phyloP scores from a whole-genome alignment of 768 basidiomycete genomes.

The Mycena galericulata region DNA sequence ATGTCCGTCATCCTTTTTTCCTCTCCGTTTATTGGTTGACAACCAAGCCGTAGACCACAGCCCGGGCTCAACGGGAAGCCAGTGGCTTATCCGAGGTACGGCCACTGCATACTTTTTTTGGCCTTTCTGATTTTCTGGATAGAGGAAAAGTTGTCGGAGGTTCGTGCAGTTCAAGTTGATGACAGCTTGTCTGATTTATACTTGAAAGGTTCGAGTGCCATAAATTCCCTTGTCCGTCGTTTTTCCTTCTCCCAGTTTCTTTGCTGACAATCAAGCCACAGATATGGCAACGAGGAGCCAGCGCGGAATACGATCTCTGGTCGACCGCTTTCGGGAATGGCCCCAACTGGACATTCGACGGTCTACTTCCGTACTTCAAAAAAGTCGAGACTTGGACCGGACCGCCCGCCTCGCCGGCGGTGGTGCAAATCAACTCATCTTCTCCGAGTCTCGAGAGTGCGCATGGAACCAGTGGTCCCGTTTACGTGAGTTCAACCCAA shows the following conservation, averaged over 20 bases:
- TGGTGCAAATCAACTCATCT: background rate
- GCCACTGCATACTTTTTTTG: too few relatives aligned
- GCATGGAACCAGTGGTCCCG: background rate
- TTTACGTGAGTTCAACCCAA: background rate
- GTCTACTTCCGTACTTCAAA: background rate
- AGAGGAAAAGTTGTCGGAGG: background rate
- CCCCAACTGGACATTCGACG: background rate
- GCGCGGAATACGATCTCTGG: slow-evolving; percentile 2
- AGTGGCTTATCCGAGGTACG: background rate
- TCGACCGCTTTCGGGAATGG: background rate
- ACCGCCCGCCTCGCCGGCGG: background rate
- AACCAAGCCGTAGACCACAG: too few relatives aligned
- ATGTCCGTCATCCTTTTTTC: too few relatives aligned
- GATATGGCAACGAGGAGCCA: background rate
- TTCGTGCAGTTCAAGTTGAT: background rate
- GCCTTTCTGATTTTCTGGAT: too few relatives aligned
- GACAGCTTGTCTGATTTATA: too few relatives aligned
- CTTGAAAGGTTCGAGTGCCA: background rate
- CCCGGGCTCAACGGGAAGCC: background rate
- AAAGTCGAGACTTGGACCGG: background rate
- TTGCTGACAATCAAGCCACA: background rate
- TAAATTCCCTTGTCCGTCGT: background rate
- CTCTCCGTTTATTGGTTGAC: too few relatives aligned
- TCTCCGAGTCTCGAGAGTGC: background rate
- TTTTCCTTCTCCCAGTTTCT: too few relatives aligned